Evolutionary conservation across 1,139 yeast species (phyloP), one percentile per base, ranked within the genome.

Genomic region (Pichia sp.): DNA sequence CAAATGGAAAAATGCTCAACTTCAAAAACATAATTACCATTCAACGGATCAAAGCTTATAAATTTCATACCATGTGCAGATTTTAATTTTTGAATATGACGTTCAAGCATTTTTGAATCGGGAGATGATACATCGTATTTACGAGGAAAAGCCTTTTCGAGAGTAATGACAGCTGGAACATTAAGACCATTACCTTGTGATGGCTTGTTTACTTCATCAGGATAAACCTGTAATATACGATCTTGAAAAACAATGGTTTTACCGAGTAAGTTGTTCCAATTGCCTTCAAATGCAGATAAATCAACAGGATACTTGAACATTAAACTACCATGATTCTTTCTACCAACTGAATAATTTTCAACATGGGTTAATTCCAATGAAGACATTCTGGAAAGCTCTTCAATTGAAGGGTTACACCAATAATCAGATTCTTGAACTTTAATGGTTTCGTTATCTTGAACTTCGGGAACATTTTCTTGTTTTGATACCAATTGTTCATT

Each of bases 1-100:
- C 96, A 91, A 6, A 83, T 75, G 64, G 96, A 87, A 56, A 91
- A 91, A 65, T 91, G 98, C 50, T 83, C 79, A 1, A 91, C 97
- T 52, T 70, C 76, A 61, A 87, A 88, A 0, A 83, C 78, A 88
- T 91, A 88, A 7, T 74, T 63, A 20, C 85, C 85, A n/a, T 77
- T 74, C 19, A 77, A 69, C 1, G 88, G 89, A 54, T 83, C 89
- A 57, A 81, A 88, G 4, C 89, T 80, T 9, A 88, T 68, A 58
- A 82, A 86, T 47, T 81, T 81, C 76, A 83, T 85, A 4, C 91
- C 95, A 37, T 67, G 70, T 48, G 73, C 64, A 34, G 63, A 65
- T 42, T 69, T 69, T 42, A 81, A 65, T 43, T 65, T 68, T 36
- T 69, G 70, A n/a, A 83, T 74, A 47, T 72, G 72, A 30, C 57